phyloP scores from a whole-genome alignment of 2,329 filamentous ascomycete genomes.

The Phialophora macrospora region DNA sequence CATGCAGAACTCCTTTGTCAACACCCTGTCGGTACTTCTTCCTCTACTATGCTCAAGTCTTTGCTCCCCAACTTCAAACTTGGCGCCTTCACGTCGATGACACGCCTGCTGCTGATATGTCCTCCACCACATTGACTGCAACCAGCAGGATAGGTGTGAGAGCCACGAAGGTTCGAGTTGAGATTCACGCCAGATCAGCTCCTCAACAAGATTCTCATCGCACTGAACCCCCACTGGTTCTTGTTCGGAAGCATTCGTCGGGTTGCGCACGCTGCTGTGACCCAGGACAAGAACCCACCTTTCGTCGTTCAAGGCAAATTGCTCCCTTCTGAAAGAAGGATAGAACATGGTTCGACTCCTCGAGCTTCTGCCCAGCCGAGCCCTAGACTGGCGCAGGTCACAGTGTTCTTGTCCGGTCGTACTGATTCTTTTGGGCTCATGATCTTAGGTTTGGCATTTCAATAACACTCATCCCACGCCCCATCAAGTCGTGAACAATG shows the following conservation, averaged over 20 bases:
- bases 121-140: too few species aligned
- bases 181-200: neutral
- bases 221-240: neutral
- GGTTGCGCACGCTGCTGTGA: neutral
- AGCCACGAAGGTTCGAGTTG: neutral
- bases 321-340: neutral
- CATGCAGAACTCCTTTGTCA: neutral
- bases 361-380: neutral
- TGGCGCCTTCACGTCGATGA: neutral
- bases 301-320: neutral
- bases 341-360: neutral
- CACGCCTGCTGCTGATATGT: neutral
- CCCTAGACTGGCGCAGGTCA: neutral
- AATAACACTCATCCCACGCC: neutral
- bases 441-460: neutral
- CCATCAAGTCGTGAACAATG: conserved; percentile 61
- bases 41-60: neutral
- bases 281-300: neutral
- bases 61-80: neutral
- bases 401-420: neutral
- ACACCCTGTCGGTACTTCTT: neutral
- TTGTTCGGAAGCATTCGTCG: neutral
- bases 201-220: neutral
- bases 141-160: neutral
- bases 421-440: neutral